Conservation (phyloP, 2,329 filamentous ascomycete species). For the Venturia carpophila region DNA sequence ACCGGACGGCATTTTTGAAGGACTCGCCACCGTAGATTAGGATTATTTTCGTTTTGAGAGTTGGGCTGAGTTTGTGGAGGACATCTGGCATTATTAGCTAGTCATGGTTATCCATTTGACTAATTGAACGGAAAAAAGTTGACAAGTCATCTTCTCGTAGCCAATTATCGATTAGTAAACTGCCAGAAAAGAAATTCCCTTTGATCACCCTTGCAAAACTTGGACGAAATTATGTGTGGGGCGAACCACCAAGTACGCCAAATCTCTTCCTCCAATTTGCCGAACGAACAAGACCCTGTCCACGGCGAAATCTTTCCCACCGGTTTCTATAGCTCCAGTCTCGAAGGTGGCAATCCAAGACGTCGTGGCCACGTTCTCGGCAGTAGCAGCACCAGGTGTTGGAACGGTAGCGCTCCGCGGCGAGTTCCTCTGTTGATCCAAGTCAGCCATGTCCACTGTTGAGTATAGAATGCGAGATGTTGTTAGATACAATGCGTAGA, state of each 20-base stretch:
- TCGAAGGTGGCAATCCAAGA: neutral
- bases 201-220: neutral
- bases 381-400: neutral
- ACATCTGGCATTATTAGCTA: neutral
- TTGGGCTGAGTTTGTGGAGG: neutral
- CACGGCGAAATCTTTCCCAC: neutral
- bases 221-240: neutral
- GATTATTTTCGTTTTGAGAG: too few relatives aligned
- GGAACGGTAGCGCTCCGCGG: neutral
- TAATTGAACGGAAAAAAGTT: too few relatives aligned
- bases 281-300: too few relatives aligned
- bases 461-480: too few relatives aligned
- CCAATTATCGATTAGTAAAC: too few relatives aligned
- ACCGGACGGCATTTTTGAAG: neutral
- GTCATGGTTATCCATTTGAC: too few relatives aligned
- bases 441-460: too few relatives aligned
- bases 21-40: too few relatives aligned
- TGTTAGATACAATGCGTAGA: too few relatives aligned
- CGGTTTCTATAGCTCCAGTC: neutral
- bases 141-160: too few relatives aligned
- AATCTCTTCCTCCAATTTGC: too few relatives aligned
- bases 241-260: too few relatives aligned
- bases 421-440: neutral
- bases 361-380: neutral
- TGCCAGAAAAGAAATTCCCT: neutral